Evolutionary conservation across 345 rosid species (phyloP).

Genomic region (Lumnitzera littorea): DNA sequence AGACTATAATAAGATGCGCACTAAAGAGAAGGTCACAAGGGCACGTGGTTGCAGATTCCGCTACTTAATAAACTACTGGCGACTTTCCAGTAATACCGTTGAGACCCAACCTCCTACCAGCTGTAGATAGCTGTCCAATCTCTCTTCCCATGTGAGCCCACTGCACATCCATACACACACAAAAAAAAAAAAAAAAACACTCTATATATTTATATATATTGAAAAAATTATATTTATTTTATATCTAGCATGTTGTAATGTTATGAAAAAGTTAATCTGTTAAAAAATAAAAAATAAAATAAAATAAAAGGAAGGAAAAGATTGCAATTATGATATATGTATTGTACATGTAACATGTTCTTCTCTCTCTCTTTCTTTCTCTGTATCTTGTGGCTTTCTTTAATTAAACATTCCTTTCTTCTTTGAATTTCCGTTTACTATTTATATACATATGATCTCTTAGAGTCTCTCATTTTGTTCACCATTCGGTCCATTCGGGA

Average conservation of each 20-base stretch:
- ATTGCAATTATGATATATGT: not conserved
- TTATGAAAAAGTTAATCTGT: too few relatives aligned
- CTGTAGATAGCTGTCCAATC: conserved; percentile 77
- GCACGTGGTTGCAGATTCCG: conserved; percentile 53
- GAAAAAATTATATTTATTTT: too few relatives aligned
- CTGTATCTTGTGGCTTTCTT: not conserved
- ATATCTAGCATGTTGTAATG: too few relatives aligned
- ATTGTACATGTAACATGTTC: not conserved
- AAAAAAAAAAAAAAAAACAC: too few relatives aligned
- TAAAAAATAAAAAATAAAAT: conserved; percentile 2
- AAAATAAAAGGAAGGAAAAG: not conserved
- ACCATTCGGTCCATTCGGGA: too few relatives aligned
- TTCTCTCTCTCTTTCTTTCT: not conserved
- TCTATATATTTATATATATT: too few relatives aligned
- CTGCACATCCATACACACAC: conserved; percentile 12
- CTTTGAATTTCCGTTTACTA: too few relatives aligned
- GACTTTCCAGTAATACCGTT: conserved; percentile 81
- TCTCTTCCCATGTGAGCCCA: conserved; percentile 49
- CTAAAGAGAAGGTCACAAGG: conserved; percentile 26
- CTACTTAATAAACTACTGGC: conserved; percentile 32
- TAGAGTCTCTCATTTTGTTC: too few relatives aligned
- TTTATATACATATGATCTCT: too few relatives aligned
- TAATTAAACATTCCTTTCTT: not conserved
- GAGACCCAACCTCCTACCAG: conserved; percentile 50
- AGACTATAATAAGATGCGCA: conserved; percentile 15